Base-by-base conservation (phyloP, 805 yeast genomes). In the Lipomyces yamadae region DNA sequence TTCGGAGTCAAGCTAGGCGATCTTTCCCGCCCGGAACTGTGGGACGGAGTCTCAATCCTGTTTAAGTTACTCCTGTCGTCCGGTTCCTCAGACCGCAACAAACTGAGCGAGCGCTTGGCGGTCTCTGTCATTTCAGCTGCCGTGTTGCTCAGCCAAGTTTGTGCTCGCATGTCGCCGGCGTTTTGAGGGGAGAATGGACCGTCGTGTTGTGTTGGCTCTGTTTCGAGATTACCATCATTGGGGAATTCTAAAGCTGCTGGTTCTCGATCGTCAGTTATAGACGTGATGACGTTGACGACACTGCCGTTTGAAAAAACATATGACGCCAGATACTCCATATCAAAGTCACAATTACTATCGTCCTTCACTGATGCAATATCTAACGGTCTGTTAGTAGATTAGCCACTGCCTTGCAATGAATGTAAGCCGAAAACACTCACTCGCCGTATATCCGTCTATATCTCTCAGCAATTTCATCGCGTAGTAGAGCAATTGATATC, bases 301-400 rank as follows among this genome's bases (percentile, higher is more conserved):
- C 56, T 53, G 32, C 61, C 69, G 50, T 55, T 55, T 5, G 34
- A 15, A 18, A 65, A 50, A 6, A 66, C 59, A 8, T 37, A 37
- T 4, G 60, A 33, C n/a, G 50, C 64, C 6, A 48, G 48, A 35
- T 66, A 66, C 7, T 60, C 66, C 13, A 54, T 58, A 50, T 66
- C 69, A 54, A 66, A 48, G 54, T 66, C 69, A 32, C 64, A 66
- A 5, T n/a, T n/a, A 56, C 30, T 54, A 7, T 60, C 57, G 39
- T 66, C 68, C 18, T 61, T 58, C 35, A 65, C 24, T 5, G 58
- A 29, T 3, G 32, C 15, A 15, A 56, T 39, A 4, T 57, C 58
- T 11, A 65, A 32, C 29, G 45, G 34, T 24, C 68, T 65, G 30
- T 34, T 39, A 5, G 48, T n/a, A 24, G 11, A 45, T 35, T 45